phyloP scores from a whole-genome alignment of 2,329 filamentous ascomycete genomes.

The Ilyonectria destructans region DNA sequence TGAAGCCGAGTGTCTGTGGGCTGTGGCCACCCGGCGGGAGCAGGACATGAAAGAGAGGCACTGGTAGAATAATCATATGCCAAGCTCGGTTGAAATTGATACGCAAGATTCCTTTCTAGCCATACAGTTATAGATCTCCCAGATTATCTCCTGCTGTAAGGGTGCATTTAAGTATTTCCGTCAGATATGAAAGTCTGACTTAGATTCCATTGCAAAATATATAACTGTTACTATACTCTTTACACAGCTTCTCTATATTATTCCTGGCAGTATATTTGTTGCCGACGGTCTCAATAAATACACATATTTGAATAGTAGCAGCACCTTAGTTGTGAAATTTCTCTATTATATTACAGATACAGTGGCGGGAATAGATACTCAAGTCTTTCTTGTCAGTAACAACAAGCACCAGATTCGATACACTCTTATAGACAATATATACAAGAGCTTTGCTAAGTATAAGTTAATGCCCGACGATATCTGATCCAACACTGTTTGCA shows the following conservation, averaged over 20 bases:
- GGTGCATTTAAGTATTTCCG: too few species aligned
- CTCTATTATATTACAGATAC: conserved; percentile 22
- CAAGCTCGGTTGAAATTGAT: too few species aligned
- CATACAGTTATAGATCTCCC: too few species aligned
- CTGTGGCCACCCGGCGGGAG: too few species aligned
- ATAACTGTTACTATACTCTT: conserved; percentile 40
- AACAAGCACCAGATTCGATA: conserved; percentile 44
- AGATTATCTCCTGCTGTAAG: too few species aligned
- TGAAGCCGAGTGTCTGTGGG: too few species aligned
- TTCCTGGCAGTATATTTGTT: conserved; percentile 10
- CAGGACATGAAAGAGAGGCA: too few species aligned
- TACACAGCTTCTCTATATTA: conserved; percentile 20
- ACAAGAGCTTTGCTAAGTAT: conserved; percentile 1
- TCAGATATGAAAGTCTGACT: background rate
- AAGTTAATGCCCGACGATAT: conserved; percentile 36
- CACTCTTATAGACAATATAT: background rate
- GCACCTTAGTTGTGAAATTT: conserved; percentile 36
- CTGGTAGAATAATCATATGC: too few species aligned
- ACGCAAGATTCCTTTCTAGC: too few species aligned
- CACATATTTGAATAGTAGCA: background rate
- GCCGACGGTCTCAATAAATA: conserved; percentile 34
- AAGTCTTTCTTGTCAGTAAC: conserved; percentile 48
- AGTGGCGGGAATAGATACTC: conserved; percentile 30
- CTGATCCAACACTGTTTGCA: conserved; percentile 40
- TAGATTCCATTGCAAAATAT: conserved; percentile 34